phyloP scores from a whole-genome alignment of 495 filamentous ascomycete genomes.

The Platismatia glauca region DNA sequence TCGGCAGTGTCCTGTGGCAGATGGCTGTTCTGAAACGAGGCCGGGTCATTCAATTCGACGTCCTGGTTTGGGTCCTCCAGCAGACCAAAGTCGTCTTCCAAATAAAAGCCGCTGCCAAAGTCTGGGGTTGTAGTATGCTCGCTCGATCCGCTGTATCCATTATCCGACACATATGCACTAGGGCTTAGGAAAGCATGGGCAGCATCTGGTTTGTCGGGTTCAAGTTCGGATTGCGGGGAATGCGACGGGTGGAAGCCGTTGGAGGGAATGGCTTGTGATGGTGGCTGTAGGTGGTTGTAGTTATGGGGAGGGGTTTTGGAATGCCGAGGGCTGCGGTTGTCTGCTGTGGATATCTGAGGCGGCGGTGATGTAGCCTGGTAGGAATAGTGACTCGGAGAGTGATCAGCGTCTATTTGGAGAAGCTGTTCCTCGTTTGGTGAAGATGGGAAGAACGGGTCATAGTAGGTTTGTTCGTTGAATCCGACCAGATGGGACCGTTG shows the following conservation, averaged over 20 bases:
- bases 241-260: constrained; percentile 7
- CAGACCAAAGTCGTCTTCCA: constrained; percentile 20
- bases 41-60: constrained; percentile 5
- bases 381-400: constrained; percentile 13
- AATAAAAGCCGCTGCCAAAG: constrained; percentile 6
- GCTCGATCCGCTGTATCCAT: constrained; percentile 20
- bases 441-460: constrained; percentile 23
- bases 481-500: constrained; percentile 17
- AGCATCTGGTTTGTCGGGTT: constrained; percentile 6
- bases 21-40: not conserved
- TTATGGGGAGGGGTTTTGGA: not conserved
- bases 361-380: constrained; percentile 18
- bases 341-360: constrained; percentile 4
- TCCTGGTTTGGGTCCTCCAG: constrained; percentile 8
- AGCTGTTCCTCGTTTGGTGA: constrained; percentile 23
- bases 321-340: constrained; percentile 4
- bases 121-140: constrained; percentile 20
- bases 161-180: constrained; percentile 21
- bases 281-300: constrained; percentile 8
- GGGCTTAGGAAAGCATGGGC: constrained; percentile 21
- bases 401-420: constrained; percentile 17
- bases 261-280: not conserved
- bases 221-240: constrained; percentile 5
- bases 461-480: constrained; percentile 25
- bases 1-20: constrained; percentile 6